Conservation (phyloP, 2,329 filamentous ascomycete genomes). For the Diaporthe batatas region DNA sequence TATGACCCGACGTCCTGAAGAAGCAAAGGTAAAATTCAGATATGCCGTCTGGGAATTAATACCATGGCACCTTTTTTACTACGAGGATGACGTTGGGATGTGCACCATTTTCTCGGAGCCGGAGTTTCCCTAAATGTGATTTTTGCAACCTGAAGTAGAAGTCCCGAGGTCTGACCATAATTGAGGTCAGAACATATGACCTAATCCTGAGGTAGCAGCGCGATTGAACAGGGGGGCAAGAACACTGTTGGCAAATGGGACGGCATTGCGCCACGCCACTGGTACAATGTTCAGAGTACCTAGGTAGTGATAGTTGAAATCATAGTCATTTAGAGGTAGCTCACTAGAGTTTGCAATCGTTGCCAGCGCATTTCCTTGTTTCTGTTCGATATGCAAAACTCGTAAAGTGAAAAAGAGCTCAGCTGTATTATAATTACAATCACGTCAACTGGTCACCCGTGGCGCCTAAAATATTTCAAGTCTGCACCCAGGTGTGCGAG, state of each 20-base stretch:
- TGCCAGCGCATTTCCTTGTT: neutral
- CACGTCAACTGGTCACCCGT: too few species aligned
- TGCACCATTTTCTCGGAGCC: neutral
- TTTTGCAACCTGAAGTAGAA: neutral
- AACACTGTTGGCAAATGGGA: neutral
- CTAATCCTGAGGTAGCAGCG: neutral
- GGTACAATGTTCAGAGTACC: neutral
- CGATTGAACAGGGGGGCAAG: neutral
- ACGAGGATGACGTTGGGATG: neutral
- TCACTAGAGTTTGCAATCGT: neutral
- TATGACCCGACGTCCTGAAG: too few species aligned
- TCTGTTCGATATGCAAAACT: too few species aligned
- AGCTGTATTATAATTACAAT: too few species aligned
- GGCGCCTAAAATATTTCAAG: too few species aligned
- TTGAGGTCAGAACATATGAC: neutral
- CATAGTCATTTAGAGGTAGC: neutral
- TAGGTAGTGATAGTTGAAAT: too few species aligned
- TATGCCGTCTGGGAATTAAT: neutral
- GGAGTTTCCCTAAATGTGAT: neutral
- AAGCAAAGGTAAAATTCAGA: neutral
- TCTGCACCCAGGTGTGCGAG: too few species aligned
- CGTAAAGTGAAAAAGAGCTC: too few species aligned
- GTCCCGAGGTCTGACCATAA: too few species aligned
- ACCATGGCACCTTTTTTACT: neutral
- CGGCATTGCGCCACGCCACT: neutral